A percentile compares a stretch with the other conserved stretches of the same genome.
Evolutionary conservation across 768 basidiomycete species (phyloP).

Genomic region (Ramaria rubella): DNA sequence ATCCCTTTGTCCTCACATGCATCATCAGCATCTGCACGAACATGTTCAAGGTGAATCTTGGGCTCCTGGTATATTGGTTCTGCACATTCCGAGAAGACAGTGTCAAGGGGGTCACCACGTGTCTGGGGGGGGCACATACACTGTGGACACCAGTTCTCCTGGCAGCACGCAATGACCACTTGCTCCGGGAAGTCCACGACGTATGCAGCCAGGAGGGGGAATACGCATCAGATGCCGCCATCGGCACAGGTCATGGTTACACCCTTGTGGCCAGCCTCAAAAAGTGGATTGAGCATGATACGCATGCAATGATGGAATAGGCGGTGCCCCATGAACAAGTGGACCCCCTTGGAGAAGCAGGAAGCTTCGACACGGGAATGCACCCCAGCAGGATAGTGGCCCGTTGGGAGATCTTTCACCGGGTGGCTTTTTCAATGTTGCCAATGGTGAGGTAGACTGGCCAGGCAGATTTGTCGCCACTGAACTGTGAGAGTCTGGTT

Average conservation of each 20-base stretch:
- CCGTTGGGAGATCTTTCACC: conserved; percentile 15
- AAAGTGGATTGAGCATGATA: conserved; percentile 27
- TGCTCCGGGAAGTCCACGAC: conserved; percentile 42
- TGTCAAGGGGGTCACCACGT: conserved; percentile 18
- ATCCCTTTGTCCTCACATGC: not conserved
- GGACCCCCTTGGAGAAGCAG: conserved; percentile 27
- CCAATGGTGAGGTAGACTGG: conserved; percentile 29
- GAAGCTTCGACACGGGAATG: conserved; percentile 17
- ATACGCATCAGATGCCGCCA: conserved; percentile 23
- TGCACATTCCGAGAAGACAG: not conserved
- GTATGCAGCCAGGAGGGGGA: conserved; percentile 36
- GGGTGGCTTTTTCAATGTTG: conserved; percentile 20
- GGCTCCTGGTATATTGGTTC: not conserved
- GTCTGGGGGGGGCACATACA: conserved; percentile 35
- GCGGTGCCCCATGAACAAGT: conserved; percentile 16
- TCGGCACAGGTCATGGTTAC: conserved; percentile 32
- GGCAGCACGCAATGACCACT: conserved; percentile 26
- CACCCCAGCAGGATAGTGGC: conserved; percentile 23
- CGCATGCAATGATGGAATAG: conserved; percentile 35
- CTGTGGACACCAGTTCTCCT: conserved; percentile 21
- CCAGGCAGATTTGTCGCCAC: conserved; percentile 26
- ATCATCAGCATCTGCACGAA: not conserved
- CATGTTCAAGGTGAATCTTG: not conserved
- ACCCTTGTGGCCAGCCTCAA: conserved; percentile 25
- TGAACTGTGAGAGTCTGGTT: conserved; percentile 14